These are phyloP conservation scores for Cryphonectria japonica DNA, from an alignment of 2,329 filamentous ascomycete genomes.

Conservation along the genomic window DNA sequence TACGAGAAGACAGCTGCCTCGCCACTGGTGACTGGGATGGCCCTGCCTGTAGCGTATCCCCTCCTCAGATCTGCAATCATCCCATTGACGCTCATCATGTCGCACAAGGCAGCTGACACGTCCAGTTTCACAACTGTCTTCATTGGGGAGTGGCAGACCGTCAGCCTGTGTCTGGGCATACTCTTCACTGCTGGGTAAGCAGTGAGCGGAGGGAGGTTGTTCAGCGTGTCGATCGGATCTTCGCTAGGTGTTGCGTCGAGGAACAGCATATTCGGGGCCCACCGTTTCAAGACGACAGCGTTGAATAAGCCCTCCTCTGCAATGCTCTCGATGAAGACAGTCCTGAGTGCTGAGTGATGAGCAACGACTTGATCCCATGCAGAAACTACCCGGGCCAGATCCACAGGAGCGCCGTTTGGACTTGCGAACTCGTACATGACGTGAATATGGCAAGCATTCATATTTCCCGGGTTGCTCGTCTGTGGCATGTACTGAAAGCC, in stretches of 20 bases:
- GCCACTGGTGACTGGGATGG: constrained; percentile 35
- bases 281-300: constrained; percentile 51
- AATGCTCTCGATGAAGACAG: constrained; percentile 56
- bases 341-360: constrained; percentile 51
- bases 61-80: constrained; percentile 52
- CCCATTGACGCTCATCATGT: constrained; percentile 50
- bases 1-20: constrained; percentile 41
- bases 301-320: constrained; percentile 54
- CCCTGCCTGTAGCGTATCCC: constrained; percentile 46
- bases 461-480: constrained; percentile 30
- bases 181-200: constrained; percentile 39
- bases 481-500: constrained; percentile 16
- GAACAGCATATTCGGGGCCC: constrained; percentile 57
- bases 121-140: constrained; percentile 55
- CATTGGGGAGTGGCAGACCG: constrained; percentile 50
- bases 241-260: constrained; percentile 49
- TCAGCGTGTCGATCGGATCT: constrained; percentile 44
- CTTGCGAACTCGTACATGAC: constrained; percentile 53
- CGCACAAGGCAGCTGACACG: constrained; percentile 55
- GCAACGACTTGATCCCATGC: constrained; percentile 55
- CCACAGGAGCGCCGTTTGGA: constrained; percentile 42
- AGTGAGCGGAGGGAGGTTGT: constrained; percentile 48
- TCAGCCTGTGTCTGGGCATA: constrained; percentile 53
- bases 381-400: constrained; percentile 49
- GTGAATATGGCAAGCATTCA: constrained; percentile 49